Evolutionary conservation across 2,329 filamentous ascomycete species (phyloP), one percentile per base, ranked within the genome.

Genomic region (Exophiala phaeomuriformis): DNA sequence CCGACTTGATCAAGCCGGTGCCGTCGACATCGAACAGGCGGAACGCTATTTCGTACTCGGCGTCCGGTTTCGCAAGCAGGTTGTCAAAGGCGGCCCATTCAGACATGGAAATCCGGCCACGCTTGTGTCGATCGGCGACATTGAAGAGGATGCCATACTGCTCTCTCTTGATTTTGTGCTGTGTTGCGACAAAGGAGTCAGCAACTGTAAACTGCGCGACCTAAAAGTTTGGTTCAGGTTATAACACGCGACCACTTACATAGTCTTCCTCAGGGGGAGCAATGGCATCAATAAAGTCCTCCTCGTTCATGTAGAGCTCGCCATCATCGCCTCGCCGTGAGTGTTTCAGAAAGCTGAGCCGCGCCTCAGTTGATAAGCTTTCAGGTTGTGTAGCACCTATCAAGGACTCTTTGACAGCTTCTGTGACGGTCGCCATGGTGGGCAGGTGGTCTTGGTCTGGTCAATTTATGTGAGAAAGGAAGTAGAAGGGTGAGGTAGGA

Each of bases 1-100:
- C 86, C 67, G 91, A 95, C 69, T 90, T 91, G 66, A 98, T 89
- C 46, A 80, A 80, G 57, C 93, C 93, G 19, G 83, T 86, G 57
- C 87, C 82, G 48, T 91, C 84, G 64, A 88, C 79, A 67, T 97
- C 91, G 72, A 98, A 98, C 51, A 98, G 80, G 64, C 93, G 88
- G 75, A 97, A 98, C 10, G 93, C 91, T 64, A 98, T 95, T 72
- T 97, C 90, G 74, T 98, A 98, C 75, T 98, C 93, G 69, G 93
- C 93, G 67, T 97, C 93, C 58, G 93, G 87, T 74, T 96, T 97
- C 63, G 80, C 79, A 55, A 98, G 83, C 59, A 98, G 81, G 75
- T 95, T 94, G 74, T 96, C 88, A 72, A 97, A 98, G 60, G 86
- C 85, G 44, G 81, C 83, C 90, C 91, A 98, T 74, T 98, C 93